Evolutionary conservation across 495 filamentous ascomycete species (phyloP).

Genomic region (Aspergillus biplanus): DNA sequence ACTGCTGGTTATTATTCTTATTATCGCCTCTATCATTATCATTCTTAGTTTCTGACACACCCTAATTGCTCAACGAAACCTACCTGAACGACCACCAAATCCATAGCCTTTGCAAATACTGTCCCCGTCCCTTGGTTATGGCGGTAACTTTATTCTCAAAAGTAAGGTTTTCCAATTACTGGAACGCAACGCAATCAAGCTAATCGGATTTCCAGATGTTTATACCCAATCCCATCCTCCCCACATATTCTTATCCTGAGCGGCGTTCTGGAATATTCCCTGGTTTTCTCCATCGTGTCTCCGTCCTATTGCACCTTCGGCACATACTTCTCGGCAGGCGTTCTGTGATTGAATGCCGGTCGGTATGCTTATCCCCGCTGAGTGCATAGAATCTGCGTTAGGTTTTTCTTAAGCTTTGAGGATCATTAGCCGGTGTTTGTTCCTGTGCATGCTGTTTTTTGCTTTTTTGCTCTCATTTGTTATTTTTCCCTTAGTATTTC

Average conservation of each 20-base stretch:
- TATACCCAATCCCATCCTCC: not conserved
- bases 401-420: conserved; percentile 14
- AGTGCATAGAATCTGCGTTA: conserved; percentile 13
- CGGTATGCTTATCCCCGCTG: not conserved
- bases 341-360: conserved; percentile 3
- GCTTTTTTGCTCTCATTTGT: conserved; percentile 4
- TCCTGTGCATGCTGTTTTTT: conserved; percentile 10
- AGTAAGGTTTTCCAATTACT: not conserved
- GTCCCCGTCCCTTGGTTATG: not conserved
- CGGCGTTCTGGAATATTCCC: conserved; percentile 16
- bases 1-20: not conserved
- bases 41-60: not conserved
- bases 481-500: not conserved
- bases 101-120: not conserved
- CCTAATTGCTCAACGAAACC: not conserved
- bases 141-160: not conserved
- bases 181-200: not conserved
- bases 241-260: conserved; percentile 3
- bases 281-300: not conserved
- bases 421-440: conserved; percentile 14
- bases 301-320: conserved; percentile 5
- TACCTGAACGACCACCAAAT: not conserved
- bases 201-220: conserved; percentile 12
- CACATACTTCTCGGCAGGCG: conserved; percentile 1
- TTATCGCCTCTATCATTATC: not conserved